A percentile compares a stretch with the other conserved stretches of the same genome.
These are phyloP conservation scores for Coemansia sp. DNA, from an alignment of 192 early-diverging fungal species.

Conservation along the genomic window DNA sequence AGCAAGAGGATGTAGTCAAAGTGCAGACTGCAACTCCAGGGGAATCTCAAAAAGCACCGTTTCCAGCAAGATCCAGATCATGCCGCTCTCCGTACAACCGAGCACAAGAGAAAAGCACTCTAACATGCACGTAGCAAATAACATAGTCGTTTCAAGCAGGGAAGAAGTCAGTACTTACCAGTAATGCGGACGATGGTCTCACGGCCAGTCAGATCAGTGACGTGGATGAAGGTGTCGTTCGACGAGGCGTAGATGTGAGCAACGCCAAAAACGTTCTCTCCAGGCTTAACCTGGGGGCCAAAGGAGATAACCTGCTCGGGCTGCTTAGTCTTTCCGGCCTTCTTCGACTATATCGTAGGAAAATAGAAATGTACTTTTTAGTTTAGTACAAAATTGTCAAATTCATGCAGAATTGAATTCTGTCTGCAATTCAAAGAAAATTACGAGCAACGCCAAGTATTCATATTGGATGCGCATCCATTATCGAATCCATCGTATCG, in stretches of 20 bases:
- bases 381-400: not conserved
- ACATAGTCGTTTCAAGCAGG: not conserved
- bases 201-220: slow-evolving; percentile 99
- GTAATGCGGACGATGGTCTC: slow-evolving; percentile 99
- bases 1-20: slow-evolving; percentile 7
- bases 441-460: too few species aligned
- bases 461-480: not conserved
- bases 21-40: slow-evolving; percentile 42
- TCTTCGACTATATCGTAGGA: slow-evolving; percentile 54
- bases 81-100: slow-evolving; percentile 12
- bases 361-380: slow-evolving; percentile 1
- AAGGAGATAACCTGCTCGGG: slow-evolving; percentile 89
- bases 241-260: slow-evolving; percentile 99
- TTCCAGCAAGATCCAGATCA: slow-evolving; percentile 1
- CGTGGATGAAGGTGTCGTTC: slow-evolving; percentile 99
- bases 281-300: slow-evolving; percentile 96
- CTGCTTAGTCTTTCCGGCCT: slow-evolving; percentile 73
- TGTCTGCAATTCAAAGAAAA: not conserved
- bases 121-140: slow-evolving; percentile 8
- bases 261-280: slow-evolving; percentile 99
- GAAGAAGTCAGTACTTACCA: slow-evolving; percentile 59
- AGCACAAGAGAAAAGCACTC: slow-evolving; percentile 1
- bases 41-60: slow-evolving; percentile 48
- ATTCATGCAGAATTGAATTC: not conserved
- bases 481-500: slow-evolving; percentile 3